Conservation (phyloP, 129 eudicot species). For the Tagetes erecta region DNA sequence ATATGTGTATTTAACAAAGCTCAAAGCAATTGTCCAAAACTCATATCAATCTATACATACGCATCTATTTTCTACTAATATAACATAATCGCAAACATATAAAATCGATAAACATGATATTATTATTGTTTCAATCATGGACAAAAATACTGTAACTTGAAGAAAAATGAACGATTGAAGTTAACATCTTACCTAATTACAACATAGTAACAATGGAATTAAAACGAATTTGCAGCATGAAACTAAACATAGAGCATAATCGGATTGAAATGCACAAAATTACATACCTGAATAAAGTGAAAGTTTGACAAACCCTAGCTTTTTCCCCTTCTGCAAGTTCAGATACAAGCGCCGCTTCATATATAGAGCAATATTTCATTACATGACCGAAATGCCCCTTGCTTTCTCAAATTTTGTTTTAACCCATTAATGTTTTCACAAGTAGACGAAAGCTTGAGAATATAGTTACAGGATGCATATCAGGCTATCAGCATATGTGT, state of each 20-base stretch:
- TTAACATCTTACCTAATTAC: background rate
- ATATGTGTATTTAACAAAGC: background rate
- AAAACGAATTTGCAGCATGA: too few relatives aligned
- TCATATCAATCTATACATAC: background rate
- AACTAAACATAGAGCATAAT: background rate
- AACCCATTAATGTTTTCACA: too few relatives aligned
- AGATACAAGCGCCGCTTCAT: background rate
- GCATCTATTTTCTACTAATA: background rate
- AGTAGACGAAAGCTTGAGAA: too few relatives aligned
- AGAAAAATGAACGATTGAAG: background rate
- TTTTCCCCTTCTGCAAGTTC: background rate
- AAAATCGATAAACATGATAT: background rate
- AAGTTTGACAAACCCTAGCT: constrained; percentile 6
- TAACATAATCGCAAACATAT: background rate
- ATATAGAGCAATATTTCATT: background rate
- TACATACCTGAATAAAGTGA: background rate
- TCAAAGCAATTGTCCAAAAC: background rate
- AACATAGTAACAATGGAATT: background rate
- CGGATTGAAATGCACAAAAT: background rate
- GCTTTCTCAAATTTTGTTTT: background rate
- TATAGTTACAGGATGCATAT: too few relatives aligned
- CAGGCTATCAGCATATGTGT: too few relatives aligned
- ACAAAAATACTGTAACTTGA: background rate
- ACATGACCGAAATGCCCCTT: background rate
- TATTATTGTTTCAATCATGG: background rate